Base-by-base conservation (phyloP, 306 rosid genomes). In the Lithocarpus polystachyus region DNA sequence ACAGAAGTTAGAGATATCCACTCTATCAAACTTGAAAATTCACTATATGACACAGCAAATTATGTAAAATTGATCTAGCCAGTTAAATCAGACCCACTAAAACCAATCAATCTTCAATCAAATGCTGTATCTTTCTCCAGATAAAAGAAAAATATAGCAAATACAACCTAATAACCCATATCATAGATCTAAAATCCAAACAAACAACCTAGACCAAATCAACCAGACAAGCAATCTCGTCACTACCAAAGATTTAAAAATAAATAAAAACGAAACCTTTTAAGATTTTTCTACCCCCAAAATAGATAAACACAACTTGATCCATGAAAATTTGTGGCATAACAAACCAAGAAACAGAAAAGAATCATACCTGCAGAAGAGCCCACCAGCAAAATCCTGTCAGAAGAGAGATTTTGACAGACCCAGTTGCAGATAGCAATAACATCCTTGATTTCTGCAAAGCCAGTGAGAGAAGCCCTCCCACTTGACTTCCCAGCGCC, bases 351-450 rank as follows among this genome's bases (percentile, higher is more conserved):
- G 15, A 48, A 48, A 48, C 0, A 0, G 45, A 40, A 72, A 4
- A 75, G 28, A 3, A 22, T n/a, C 5, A 37, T 87, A 96, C 98
- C 98, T 83, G 99, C 99, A 26, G 99, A 96, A 83, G 98, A 96
- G 77, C 99, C 98, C 31, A 96, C 81, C 86, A 96, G 73, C 56
- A 96, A 54, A 51, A 91, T 86, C 68, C 73, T 84, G 9, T 73
- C 54, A 33, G 78, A 75, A 19, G 89, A 82, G 29, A 85, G 83
- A 77, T 75, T 31, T 20, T 82, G 68, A 72, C 70, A 82, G 70
- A 86, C 83, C 92, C 90, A 91, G 33, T 89, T 88, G 85, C 84
- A 96, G 64, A 96, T 92, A 68, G 92, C 85, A 78, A 84, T 10
- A 3, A 93, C 93, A 88, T 93, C 98, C 80, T 88, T 91, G 68